phyloP scores from a whole-genome alignment of 2,329 filamentous ascomycete genomes.

The Cercospora zeina region DNA sequence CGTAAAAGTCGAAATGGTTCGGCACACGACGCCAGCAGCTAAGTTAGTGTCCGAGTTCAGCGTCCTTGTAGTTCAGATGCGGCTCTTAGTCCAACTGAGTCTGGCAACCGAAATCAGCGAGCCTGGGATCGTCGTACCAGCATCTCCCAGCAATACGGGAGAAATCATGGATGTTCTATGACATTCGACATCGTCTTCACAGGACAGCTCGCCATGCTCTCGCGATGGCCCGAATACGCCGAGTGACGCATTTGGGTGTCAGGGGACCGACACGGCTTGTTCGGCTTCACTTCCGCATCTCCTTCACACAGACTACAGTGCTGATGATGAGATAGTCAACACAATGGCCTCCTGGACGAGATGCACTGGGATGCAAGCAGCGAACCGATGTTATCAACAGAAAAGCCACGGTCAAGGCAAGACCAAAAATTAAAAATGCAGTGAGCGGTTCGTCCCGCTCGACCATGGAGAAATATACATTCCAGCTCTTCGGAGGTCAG shows the following conservation, averaged over 20 bases:
- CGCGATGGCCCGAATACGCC: not conserved
- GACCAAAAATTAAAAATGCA: not conserved
- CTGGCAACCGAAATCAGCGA: not conserved
- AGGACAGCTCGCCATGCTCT: not conserved
- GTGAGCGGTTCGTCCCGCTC: not conserved
- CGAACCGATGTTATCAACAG: not conserved
- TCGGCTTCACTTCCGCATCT: not conserved
- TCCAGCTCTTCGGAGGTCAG: not conserved
- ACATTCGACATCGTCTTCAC: not conserved
- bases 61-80: no score
- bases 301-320: no score
- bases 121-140: not conserved
- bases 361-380: not conserved
- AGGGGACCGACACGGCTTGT: not conserved
- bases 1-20: no score
- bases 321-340: not conserved
- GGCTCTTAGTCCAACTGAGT: not conserved
- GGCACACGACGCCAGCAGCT: no score
- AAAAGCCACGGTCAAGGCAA: not conserved
- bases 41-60: no score
- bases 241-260: not conserved
- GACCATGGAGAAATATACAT: no score
- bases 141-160: not conserved
- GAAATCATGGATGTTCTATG: not conserved
- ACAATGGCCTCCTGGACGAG: not conserved